These are phyloP conservation scores for Mycena epipterygia DNA, from an alignment of 768 basidiomycete genomes.

Conservation along the genomic window DNA sequence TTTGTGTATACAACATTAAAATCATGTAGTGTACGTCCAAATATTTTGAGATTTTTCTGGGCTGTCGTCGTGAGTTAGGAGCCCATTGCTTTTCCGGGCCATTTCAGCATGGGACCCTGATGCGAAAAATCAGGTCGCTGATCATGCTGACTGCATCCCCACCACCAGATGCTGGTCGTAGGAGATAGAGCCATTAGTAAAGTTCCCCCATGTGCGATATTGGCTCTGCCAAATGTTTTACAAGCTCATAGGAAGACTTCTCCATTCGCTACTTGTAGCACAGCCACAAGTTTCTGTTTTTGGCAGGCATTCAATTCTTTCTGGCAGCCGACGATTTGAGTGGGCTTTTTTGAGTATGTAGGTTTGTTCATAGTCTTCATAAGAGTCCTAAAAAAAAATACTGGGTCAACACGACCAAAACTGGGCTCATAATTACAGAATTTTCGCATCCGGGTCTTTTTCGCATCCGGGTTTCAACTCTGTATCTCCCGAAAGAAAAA, in stretches of 20 bases:
- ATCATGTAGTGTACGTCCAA: neutral
- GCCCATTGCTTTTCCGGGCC: too few species aligned
- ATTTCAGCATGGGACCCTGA: too few species aligned
- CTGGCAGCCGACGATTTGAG: neutral
- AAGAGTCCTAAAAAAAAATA: neutral
- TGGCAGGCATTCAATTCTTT: neutral
- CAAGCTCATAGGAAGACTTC: conserved; percentile 2
- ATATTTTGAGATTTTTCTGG: neutral
- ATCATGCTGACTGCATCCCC: conserved; percentile 1
- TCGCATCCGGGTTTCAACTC: neutral
- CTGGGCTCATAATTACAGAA: neutral
- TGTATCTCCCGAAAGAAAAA: too few species aligned
- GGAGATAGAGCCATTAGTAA: neutral
- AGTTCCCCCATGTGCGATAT: neutral
- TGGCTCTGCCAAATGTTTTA: neutral
- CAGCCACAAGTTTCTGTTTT: neutral
- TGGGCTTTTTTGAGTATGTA: neutral
- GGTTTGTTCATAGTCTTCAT: neutral
- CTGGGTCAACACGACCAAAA: neutral
- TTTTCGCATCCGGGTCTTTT: neutral
- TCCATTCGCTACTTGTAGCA: neutral
- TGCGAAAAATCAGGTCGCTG: neutral
- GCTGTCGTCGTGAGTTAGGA: too few species aligned
- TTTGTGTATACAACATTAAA: neutral
- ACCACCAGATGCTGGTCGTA: neutral